Conservation (phyloP, 2,329 filamentous ascomycete genomes). For the Botrytis sinoallii region DNA sequence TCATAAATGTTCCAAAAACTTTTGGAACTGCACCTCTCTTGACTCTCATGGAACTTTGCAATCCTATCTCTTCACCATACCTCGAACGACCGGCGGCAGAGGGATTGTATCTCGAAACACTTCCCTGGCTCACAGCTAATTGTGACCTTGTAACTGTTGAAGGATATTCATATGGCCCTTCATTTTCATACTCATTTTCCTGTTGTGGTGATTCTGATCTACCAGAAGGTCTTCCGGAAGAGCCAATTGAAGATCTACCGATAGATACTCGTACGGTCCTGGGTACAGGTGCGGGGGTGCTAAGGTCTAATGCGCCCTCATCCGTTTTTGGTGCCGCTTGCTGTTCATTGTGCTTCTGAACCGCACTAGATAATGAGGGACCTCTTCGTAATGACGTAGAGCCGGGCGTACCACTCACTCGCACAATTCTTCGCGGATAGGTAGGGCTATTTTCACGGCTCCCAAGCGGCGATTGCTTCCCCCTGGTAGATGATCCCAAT, state of each 20-base stretch:
- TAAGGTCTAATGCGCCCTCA: slow-evolving; percentile 35
- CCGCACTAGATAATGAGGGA: slow-evolving; percentile 33
- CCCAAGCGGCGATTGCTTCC: slow-evolving; percentile 21
- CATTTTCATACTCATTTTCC: slow-evolving; percentile 28
- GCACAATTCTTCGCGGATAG: slow-evolving; percentile 34
- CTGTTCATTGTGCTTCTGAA: slow-evolving; percentile 29
- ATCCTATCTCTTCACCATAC: slow-evolving; percentile 60
- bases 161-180: slow-evolving; percentile 37
- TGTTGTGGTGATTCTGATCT: slow-evolving; percentile 29
- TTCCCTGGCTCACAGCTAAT: slow-evolving; percentile 48
- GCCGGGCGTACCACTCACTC: slow-evolving; percentile 37
- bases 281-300: slow-evolving; percentile 35
- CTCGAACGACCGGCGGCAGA: slow-evolving; percentile 50
- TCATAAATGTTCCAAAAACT: slow-evolving; percentile 72
- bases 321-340: slow-evolving; percentile 23
- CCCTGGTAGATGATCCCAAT: slow-evolving; percentile 13
- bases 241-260: slow-evolving; percentile 32
- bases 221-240: slow-evolving; percentile 31
- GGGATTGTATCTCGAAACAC: slow-evolving; percentile 49
- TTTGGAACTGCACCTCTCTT: slow-evolving; percentile 66
- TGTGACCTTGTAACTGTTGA: slow-evolving; percentile 50
- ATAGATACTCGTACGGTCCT: slow-evolving; percentile 35
- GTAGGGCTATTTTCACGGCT: slow-evolving; percentile 30
- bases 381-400: slow-evolving; percentile 32
- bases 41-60: slow-evolving; percentile 72